Conservation (phyloP, 2,329 filamentous ascomycete genomes). For the Stylonectria norvegica region DNA sequence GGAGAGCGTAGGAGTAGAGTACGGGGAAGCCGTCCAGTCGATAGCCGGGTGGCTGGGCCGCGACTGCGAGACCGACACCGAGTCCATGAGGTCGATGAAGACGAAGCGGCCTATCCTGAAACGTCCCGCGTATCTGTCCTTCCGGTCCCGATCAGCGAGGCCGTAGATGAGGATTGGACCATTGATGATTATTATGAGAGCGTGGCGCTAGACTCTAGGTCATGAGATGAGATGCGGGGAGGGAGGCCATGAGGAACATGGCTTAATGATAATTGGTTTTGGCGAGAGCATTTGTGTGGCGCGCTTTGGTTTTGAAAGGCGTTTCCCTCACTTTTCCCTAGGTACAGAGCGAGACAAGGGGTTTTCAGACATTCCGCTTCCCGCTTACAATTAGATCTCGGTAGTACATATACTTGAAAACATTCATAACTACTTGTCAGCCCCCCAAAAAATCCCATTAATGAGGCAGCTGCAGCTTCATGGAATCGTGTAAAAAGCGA, state of each 20-base stretch:
- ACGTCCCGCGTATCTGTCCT: conserved; percentile 30
- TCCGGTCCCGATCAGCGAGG: conserved; percentile 32
- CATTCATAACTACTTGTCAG: too few species aligned
- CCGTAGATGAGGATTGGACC: conserved; percentile 13
- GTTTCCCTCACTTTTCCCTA: too few species aligned
- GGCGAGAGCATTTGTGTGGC: too few species aligned
- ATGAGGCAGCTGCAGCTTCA: too few species aligned
- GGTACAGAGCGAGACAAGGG: too few species aligned
- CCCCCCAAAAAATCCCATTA: too few species aligned
- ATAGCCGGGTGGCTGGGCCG: conserved; percentile 42
- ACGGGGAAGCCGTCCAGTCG: conserved; percentile 40
- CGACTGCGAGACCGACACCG: conserved; percentile 35
- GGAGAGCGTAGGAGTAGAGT: conserved; percentile 43
- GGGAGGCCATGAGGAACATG: neutral
- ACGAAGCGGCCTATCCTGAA: conserved; percentile 31
- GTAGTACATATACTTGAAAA: too few species aligned
- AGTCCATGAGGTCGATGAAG: conserved; percentile 35
- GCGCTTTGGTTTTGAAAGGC: too few species aligned
- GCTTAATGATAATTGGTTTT: too few species aligned
- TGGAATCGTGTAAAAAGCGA: neutral
- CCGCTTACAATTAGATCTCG: too few species aligned
- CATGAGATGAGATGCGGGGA: neutral
- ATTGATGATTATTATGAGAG: neutral
- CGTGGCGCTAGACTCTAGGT: neutral
- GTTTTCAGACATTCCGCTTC: too few species aligned